Evolutionary conservation across 2,329 filamentous ascomycete genomes (phyloP), one percentile per base, ranked within the genome.

Genomic region (Arthrocladium fulminans): DNA sequence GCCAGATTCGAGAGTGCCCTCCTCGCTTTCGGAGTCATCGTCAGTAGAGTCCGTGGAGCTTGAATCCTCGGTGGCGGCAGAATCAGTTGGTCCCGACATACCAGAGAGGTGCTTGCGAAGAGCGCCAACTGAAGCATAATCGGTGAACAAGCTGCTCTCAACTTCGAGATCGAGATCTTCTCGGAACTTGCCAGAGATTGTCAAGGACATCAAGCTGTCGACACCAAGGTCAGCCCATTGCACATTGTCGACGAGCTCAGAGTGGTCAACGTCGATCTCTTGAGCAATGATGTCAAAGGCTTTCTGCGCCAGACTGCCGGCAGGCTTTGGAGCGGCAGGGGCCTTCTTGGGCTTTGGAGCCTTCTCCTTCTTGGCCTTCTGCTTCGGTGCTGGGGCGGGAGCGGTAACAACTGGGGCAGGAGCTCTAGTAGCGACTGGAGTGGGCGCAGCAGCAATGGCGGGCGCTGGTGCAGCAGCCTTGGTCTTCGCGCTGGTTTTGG

Each of bases 151-250:
- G 23, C 73, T 74, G 9, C 76, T 77, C 48, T 74, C 72, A 48
- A 80, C 73, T 45, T 80, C 77, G 52, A 80, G 65, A 51, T 77
- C 73, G 19, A 80, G 68, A 39, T 80, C 77, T 59, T 81, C 77
- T 34, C 77, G 74, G 65, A 80, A 79, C 59, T 75, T 75, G 54
- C 77, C 77, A 38, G 76, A 79, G 54, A 80, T 77, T 23, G 76
- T 80, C 49, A 81, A 60, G 1, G 77, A 79, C 54, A 81, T 72
- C 15, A 81, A 67, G 6, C 77, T 81, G 62, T 81, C 77, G 25
- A 81, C 76, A 51, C 77, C 77, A 20, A 80, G 73, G 57, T 80
- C 78, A 55, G 79, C 76, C 55, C 80, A 81, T 43, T 75, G 74
- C 45, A 77, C 71, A 46, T 77, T 74, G 46, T 80, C 76, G 10